phyloP scores from a whole-genome alignment of 2,329 filamentous ascomycete species.

The Xylariaceae sp. region DNA sequence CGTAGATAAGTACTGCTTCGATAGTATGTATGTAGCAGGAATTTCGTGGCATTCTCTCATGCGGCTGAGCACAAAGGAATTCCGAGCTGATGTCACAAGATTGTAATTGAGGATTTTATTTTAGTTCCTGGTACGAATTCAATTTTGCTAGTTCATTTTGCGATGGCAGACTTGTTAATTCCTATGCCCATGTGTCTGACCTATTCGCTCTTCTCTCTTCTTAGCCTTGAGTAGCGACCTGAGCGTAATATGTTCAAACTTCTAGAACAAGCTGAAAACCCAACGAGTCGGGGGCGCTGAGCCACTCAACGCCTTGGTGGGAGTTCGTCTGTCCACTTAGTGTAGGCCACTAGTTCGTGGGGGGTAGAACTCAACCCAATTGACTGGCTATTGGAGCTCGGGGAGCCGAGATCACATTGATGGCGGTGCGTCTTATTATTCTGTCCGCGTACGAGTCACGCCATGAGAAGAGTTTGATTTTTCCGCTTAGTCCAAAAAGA shows the following conservation, averaged over 20 bases:
- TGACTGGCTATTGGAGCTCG: constrained; percentile 4
- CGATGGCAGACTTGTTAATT: neutral
- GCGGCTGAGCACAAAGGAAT: constrained; percentile 16
- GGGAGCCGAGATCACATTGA: neutral
- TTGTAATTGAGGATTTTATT: neutral
- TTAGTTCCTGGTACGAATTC: neutral
- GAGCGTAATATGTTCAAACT: neutral
- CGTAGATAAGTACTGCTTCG: neutral
- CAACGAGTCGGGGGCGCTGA: neutral
- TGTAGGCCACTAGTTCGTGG: constrained; percentile 2
- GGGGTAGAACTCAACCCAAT: neutral
- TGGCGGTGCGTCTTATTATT: neutral
- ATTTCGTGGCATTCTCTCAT: constrained; percentile 19
- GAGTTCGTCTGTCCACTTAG: constrained; percentile 4
- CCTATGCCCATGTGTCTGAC: neutral
- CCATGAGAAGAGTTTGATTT: constrained; percentile 3
- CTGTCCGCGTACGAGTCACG: constrained; percentile 14
- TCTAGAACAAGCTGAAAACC: constrained; percentile 1
- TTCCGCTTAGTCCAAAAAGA: neutral
- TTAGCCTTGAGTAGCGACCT: neutral
- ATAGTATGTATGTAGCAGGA: neutral
- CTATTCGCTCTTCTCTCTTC: neutral
- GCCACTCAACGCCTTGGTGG: neutral
- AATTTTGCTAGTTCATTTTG: neutral
- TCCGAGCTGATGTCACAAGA: constrained; percentile 15